Evolutionary conservation across 192 early-diverging fungal genomes (phyloP), one percentile per base, ranked within the genome.

Genomic region (Ambispora gerdemannii): DNA sequence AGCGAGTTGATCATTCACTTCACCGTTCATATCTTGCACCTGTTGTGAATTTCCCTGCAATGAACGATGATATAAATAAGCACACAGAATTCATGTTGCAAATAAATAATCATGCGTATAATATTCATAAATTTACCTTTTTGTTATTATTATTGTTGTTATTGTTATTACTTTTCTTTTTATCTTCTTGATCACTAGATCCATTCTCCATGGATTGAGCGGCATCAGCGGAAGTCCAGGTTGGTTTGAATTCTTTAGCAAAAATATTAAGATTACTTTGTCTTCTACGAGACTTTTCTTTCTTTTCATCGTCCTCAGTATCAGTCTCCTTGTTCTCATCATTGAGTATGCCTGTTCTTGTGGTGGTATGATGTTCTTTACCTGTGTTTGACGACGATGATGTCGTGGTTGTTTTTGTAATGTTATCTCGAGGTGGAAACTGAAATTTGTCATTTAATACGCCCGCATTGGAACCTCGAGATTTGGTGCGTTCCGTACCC

Each of bases 221-320:
- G 13, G 47, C 0, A 31, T 66, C 63, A 7, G 47, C n/a, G 20
- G 15, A 50, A 4, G 62, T 1, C 22, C 11, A 60, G 2, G 58
- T 3, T 3, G 61, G 61, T 0, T 25, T 66, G 19, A 66, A 66
- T 51, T 31, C 28, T 32, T 22, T 11, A 28, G 63, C 63, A 15
- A 66, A 31, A 20, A 19, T 24, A 66, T 66, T 66, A n/a, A 66
- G 30, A 11, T 66, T 66, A 20, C 63, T 66, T 28, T 66, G 47
- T 66, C 63, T 20, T 3, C 63, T 36, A 32, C 63, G 63, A n/a
- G 43, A 33, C 8, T 19, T 10, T 11, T 66, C 63, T 66, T 30
- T 66, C 50, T 66, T 66, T 8, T 66, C 63, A 28, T 47, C 8
- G 0, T 66, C 63, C 8, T 63, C 62, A 15, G 24, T 32, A 3